Evolutionary conservation across 1,284 basidiomycete genomes (phyloP), one percentile per base, ranked within the genome.

Genomic region (Pyrrhoderma noxium): DNA sequence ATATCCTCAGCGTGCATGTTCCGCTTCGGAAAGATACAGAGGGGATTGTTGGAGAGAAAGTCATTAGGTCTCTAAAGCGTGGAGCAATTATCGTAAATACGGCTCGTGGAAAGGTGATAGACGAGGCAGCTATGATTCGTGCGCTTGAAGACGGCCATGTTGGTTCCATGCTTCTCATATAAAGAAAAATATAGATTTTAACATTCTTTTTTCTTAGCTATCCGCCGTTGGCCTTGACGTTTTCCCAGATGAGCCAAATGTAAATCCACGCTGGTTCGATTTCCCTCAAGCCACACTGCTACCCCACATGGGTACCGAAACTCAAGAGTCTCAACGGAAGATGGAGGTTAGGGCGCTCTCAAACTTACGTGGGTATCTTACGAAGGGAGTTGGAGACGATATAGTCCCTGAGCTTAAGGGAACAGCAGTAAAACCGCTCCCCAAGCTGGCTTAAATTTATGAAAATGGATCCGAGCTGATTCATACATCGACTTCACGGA

Each of bases 241-340:
- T 25, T 96, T 79, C 70, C 89, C 90, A 3, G 75, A 92, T 65
- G 93, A 96, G 66, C 93, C 92, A 1, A 68, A 82, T 41, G 83
- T 95, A 49, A 89, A 94, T 66, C 85, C 87, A 1, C 78, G 82
- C 18, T 69, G 94, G 37, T 73, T 92, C 53, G 76, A 80, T 11
- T 89, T 91, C 67, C 81, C 85, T 25, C 85, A 91, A 59, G 82
- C 90, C 56, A 86, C 85, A 13, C 73, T 95, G 11, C 75, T 95
- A 16, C 93, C 93, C 1, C 93, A 94, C 65, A 85, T 94, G 83
- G 92, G 92, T 36, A 93, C 90, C 1, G 86, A 90, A 64, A 93
- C 82, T 38, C 75, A 79, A 56, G 90, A 93, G 61, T 77, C 85
- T 2, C 88, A 90, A 64, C 78, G 79, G 59, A 79, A 80, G 67